These are phyloP conservation scores for Fagus sylvatica DNA, from an alignment of 306 rosid species.

Conservation along the genomic window DNA sequence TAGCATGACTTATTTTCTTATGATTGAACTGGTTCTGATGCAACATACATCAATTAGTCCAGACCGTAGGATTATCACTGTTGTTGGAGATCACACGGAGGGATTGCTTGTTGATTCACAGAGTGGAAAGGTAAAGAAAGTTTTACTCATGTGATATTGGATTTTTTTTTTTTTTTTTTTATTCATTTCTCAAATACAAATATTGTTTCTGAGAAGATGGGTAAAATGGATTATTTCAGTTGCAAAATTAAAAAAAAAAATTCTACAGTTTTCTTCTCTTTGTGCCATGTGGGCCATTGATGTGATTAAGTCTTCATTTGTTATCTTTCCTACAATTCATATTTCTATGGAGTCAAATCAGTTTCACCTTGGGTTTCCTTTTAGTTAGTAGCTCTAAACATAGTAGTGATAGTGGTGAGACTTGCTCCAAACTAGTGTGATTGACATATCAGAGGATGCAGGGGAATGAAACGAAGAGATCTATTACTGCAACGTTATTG, in stretches of 20 bases:
- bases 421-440: too few relatives aligned
- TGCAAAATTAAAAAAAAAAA: not conserved
- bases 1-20: too few relatives aligned
- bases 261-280: too few relatives aligned
- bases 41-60: constrained; percentile 89
- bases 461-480: constrained; percentile 92
- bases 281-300: not conserved
- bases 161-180: not conserved
- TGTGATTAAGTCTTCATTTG: not conserved
- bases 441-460: constrained; percentile 35
- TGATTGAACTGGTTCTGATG: constrained; percentile 15
- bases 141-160: not conserved
- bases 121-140: constrained; percentile 65
- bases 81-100: constrained; percentile 74
- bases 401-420: too few relatives aligned
- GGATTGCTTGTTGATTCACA: constrained; percentile 81
- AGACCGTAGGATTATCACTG: constrained; percentile 67
- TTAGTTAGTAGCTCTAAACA: not conserved
- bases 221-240: not conserved
- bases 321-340: not conserved
- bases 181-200: not conserved
- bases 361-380: not conserved
- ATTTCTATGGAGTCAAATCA: not conserved
- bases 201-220: not conserved
- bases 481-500: constrained; percentile 75